phyloP scores from a whole-genome alignment of 495 filamentous ascomycete genomes.

The Staphylotrichum longicolle region DNA sequence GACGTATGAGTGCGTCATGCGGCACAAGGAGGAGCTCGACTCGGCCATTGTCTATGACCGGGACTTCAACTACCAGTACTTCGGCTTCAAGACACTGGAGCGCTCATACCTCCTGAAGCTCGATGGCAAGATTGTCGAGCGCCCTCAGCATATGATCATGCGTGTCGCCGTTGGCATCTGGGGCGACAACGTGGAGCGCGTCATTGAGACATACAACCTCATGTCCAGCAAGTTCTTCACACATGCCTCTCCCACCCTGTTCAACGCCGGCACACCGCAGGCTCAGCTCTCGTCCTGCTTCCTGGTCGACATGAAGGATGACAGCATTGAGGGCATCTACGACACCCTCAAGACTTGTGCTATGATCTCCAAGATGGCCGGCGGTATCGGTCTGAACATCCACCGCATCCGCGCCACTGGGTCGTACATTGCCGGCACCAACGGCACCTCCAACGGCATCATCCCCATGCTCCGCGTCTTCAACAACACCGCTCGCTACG shows the following conservation, averaged over 20 bases:
- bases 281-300: slow-evolving; percentile 96
- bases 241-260: slow-evolving; percentile 94
- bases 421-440: slow-evolving; percentile 95
- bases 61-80: slow-evolving; percentile 99
- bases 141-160: slow-evolving; percentile 99
- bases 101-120: slow-evolving; percentile 93
- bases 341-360: slow-evolving; percentile 98
- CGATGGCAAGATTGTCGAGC: slow-evolving; percentile 89
- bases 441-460: slow-evolving; percentile 95
- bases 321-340: slow-evolving; percentile 99
- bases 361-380: slow-evolving; percentile 98
- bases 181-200: slow-evolving; percentile 88
- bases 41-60: slow-evolving; percentile 98
- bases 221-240: slow-evolving; percentile 99
- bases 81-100: slow-evolving; percentile 99
- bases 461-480: slow-evolving; percentile 97
- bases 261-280: slow-evolving; percentile 93
- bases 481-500: slow-evolving; percentile 98
- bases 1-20: slow-evolving; percentile 88
- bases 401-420: slow-evolving; percentile 95
- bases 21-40: slow-evolving; percentile 92
- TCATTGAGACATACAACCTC: slow-evolving; percentile 93
- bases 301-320: slow-evolving; percentile 96
- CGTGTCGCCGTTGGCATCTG: slow-evolving; percentile 96
- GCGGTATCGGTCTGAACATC: slow-evolving; percentile 92